Evolutionary conservation across 1,284 basidiomycete species (phyloP).

Genomic region (Cystobasidiaceae sp.): DNA sequence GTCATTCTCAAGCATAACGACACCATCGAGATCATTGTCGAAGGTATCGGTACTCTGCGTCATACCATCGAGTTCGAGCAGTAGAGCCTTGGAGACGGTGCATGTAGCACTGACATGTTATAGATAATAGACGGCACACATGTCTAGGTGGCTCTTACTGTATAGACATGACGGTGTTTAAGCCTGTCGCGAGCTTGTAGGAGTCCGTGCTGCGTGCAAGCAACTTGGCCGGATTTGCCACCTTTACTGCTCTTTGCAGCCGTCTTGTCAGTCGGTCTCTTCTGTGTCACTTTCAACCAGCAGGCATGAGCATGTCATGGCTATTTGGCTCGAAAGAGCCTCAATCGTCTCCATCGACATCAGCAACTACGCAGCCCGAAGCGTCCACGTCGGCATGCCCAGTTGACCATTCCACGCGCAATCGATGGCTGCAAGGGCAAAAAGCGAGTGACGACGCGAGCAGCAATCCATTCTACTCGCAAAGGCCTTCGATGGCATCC

Average conservation of each 20-base stretch:
- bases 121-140: not conserved
- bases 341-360: not conserved
- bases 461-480: not conserved
- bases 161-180: not conserved
- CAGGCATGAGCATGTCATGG: constrained; percentile 14
- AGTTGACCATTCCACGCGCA: constrained; percentile 27
- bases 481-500: not conserved
- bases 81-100: not conserved
- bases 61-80: constrained; percentile 29
- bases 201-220: not conserved
- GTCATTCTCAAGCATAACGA: constrained; percentile 46
- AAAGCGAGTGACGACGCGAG: not conserved
- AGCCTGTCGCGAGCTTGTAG: not conserved
- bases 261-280: not conserved
- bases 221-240: too few relatives aligned
- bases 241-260: too few relatives aligned
- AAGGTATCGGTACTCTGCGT: constrained; percentile 42
- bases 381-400: constrained; percentile 10
- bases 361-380: not conserved
- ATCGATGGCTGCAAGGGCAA: constrained; percentile 20
- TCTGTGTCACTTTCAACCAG: not conserved
- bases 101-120: not conserved
- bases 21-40: constrained; percentile 43
- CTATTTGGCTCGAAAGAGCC: constrained; percentile 12
- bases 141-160: not conserved